Evolutionary conservation across 148 eudicot species (phyloP).

Genomic region (Silene uniflora): DNA sequence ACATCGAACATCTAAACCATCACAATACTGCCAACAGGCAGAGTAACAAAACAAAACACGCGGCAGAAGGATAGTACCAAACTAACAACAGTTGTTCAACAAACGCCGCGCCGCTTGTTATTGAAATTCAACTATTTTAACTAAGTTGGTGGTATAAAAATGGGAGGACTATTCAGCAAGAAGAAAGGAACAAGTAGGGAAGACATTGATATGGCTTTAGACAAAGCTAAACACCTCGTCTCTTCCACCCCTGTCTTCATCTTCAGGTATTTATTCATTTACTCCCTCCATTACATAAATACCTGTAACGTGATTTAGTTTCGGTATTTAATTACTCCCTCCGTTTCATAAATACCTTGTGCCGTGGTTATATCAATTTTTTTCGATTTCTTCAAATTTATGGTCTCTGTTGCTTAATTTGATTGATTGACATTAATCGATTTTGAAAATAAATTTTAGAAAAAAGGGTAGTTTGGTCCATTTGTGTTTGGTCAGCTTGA

Average conservation of each 20-base stretch:
- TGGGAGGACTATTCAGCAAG: conserved; percentile 26
- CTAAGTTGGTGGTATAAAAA: background rate
- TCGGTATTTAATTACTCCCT: no score
- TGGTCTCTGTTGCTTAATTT: background rate
- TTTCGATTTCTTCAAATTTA: background rate
- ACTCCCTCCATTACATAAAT: no score
- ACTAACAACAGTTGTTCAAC: background rate
- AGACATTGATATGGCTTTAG: conserved; percentile 48
- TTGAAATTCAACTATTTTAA: no score
- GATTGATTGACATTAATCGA: no score
- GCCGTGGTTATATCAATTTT: no score
- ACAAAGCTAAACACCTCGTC: conserved; percentile 55
- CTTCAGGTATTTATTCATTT: conserved; percentile 43
- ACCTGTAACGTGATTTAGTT: no score
- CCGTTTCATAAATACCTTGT: no score
- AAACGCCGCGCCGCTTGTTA: background rate
- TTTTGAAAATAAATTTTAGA: no score
- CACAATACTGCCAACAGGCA: background rate
- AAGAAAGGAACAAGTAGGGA: conserved; percentile 21
- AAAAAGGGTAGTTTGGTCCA: no score
- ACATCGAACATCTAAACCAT: background rate
- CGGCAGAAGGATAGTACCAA: background rate
- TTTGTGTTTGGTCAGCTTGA: no score
- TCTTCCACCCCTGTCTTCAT: conserved; percentile 58
- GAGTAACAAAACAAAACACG: background rate